A percentile compares a stretch with the other conserved stretches of the same genome.
These are phyloP conservation scores for Pleurostoma richardsiae DNA, from an alignment of 2,329 filamentous ascomycete species.

Conservation along the genomic window DNA sequence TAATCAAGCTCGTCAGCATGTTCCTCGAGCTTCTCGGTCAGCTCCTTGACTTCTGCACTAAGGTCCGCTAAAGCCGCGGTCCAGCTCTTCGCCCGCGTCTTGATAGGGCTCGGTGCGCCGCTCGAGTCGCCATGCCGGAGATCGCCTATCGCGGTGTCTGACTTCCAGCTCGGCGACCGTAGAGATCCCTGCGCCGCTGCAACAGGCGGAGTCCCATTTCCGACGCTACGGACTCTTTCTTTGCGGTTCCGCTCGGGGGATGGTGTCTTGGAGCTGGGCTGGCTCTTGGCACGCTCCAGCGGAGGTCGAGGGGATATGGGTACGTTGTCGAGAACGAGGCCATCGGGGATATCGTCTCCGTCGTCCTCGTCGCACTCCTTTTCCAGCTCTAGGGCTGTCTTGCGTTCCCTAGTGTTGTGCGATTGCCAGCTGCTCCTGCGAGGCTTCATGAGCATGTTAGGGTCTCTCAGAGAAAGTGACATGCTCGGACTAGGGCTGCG, in stretches of 20 bases:
- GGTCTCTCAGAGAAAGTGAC: slow-evolving; percentile 38
- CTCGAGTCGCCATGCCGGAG: slow-evolving; percentile 19
- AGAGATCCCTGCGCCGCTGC: slow-evolving; percentile 56
- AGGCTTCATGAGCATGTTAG: slow-evolving; percentile 30
- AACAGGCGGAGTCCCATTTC: slow-evolving; percentile 59
- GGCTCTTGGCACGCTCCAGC: slow-evolving; percentile 49
- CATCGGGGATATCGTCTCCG: slow-evolving; percentile 73
- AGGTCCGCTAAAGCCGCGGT: slow-evolving; percentile 63
- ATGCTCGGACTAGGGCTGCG: slow-evolving; percentile 48
- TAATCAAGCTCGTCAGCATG: slow-evolving; percentile 62
- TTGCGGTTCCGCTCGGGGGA: slow-evolving; percentile 48
- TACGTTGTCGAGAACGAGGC: slow-evolving; percentile 74
- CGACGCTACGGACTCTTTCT: slow-evolving; percentile 48
- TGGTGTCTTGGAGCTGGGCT: slow-evolving; percentile 45
- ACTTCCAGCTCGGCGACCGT: slow-evolving; percentile 50
- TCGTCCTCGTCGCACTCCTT: slow-evolving; percentile 73
- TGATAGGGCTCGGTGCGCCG: slow-evolving; percentile 34
- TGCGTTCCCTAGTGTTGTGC: slow-evolving; percentile 45
- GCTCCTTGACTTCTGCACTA: slow-evolving; percentile 65
- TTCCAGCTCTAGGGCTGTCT: slow-evolving; percentile 66
- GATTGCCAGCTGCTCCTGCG: slow-evolving; percentile 70
- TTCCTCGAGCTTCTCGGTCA: slow-evolving; percentile 78
- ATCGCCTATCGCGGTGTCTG: slow-evolving; percentile 31
- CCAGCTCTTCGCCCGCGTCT: slow-evolving; percentile 68
- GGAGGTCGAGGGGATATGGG: slow-evolving; percentile 70